These are phyloP conservation scores for Paspalum vaginatum DNA, from an alignment of 176 grass and related monocot genomes.

Conservation along the genomic window DNA sequence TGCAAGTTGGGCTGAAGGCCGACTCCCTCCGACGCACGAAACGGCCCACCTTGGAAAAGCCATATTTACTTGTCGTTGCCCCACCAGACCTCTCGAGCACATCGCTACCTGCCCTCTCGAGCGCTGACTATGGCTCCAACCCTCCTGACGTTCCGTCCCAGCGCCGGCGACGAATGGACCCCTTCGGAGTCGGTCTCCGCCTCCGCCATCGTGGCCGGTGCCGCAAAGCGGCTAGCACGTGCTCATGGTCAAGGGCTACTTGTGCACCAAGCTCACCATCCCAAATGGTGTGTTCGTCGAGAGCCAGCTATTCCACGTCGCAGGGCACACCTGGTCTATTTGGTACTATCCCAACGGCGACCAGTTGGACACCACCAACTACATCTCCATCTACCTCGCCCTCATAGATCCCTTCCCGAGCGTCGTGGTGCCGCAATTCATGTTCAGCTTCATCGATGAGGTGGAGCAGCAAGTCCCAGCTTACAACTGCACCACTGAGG, in stretches of 20 bases:
- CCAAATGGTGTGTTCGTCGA: background rate
- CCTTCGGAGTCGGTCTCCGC: background rate
- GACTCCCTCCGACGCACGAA: too few relatives aligned
- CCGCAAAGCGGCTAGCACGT: background rate
- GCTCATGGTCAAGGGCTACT: conserved; percentile 15
- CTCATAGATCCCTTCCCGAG: background rate
- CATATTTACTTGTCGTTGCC: too few relatives aligned
- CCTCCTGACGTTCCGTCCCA: too few relatives aligned
- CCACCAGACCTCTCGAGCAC: too few relatives aligned
- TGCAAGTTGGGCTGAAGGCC: too few relatives aligned
- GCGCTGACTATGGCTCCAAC: too few relatives aligned
- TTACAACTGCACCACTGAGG: background rate
- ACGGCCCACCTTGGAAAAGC: too few relatives aligned
- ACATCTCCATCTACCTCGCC: conserved; percentile 19
- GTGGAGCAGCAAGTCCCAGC: background rate
- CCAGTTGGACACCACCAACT: background rate
- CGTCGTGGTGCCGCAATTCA: background rate
- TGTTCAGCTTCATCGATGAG: conserved; percentile 27
- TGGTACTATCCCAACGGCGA: conserved; percentile 32
- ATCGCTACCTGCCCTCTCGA: too few relatives aligned
- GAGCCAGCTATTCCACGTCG: background rate
- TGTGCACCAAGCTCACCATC: background rate
- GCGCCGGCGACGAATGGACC: too few relatives aligned
- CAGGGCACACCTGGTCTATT: conserved; percentile 27
- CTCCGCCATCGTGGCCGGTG: background rate